phyloP scores from a whole-genome alignment of 352 stramenopile species.

The Globisporangium radiosum region DNA sequence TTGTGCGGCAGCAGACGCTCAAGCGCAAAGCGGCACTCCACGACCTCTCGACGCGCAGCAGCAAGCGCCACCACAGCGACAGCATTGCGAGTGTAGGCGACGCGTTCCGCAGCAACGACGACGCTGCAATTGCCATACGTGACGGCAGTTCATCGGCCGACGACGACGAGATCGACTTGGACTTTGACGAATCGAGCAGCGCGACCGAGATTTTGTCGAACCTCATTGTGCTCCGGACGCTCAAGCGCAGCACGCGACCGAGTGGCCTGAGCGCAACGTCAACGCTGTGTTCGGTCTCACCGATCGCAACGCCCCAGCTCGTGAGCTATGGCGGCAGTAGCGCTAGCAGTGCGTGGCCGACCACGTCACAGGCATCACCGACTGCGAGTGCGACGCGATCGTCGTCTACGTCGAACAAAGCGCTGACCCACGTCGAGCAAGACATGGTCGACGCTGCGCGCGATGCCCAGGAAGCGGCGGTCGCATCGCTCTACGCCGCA shows the following conservation, averaged over 20 bases:
- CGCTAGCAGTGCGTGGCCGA: background rate
- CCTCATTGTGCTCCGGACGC: constrained; percentile 64
- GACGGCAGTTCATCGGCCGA: constrained; percentile 26
- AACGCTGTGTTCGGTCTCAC: constrained; percentile 39
- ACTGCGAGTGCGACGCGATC: background rate
- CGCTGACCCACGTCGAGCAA: constrained; percentile 41
- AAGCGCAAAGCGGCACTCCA: constrained; percentile 36
- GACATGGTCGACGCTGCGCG: constrained; percentile 42
- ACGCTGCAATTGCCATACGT: background rate
- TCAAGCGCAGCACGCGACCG: constrained; percentile 54
- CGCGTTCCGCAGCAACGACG: background rate
- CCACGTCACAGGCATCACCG: background rate
- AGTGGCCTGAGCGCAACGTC: constrained; percentile 22
- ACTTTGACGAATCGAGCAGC: constrained; percentile 63
- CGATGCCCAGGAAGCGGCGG: constrained; percentile 56
- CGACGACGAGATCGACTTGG: constrained; percentile 58
- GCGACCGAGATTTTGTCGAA: constrained; percentile 76
- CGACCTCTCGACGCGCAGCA: constrained; percentile 23
- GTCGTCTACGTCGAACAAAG: background rate
- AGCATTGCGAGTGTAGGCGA: background rate
- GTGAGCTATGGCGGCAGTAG: background rate
- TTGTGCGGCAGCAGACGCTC: constrained; percentile 2
- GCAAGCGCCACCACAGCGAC: constrained; percentile 26
- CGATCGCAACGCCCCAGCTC: constrained; percentile 17
- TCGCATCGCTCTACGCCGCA: constrained; percentile 75